Conservation (phyloP, 2,329 filamentous ascomycete species). For the Epichloe elymi region DNA sequence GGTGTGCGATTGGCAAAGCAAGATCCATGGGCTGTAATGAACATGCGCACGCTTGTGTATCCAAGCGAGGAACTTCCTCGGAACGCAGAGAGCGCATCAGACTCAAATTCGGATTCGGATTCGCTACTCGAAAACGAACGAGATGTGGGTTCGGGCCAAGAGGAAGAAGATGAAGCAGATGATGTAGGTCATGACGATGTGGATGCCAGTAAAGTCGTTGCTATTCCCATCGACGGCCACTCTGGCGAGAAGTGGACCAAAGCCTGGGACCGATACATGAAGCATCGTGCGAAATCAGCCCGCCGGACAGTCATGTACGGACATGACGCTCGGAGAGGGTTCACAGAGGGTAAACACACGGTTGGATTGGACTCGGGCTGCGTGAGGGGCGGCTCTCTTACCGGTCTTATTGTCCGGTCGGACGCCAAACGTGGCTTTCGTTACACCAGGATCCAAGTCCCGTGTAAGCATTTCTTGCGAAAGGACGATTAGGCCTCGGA, state of each 20-base stretch:
- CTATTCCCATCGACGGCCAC: conserved; percentile 27
- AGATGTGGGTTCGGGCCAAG: neutral
- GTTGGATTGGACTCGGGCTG: conserved; percentile 82
- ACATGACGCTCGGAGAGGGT: conserved; percentile 64
- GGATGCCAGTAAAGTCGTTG: conserved; percentile 12
- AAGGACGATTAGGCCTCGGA: neutral
- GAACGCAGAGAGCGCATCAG: conserved; percentile 11
- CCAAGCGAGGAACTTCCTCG: conserved; percentile 29
- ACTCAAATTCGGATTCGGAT: neutral
- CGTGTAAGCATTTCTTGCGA: conserved; percentile 16
- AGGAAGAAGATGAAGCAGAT: conserved; percentile 9
- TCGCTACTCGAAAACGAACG: neutral
- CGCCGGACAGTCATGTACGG: conserved; percentile 70
- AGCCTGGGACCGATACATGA: conserved; percentile 42
- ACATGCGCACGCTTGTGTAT: conserved; percentile 68
- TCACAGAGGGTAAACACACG: conserved; percentile 50
- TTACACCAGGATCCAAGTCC: conserved; percentile 27
- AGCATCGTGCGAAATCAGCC: conserved; percentile 14
- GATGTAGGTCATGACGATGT: neutral
- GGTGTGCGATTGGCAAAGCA: conserved; percentile 56
- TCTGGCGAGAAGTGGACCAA: conserved; percentile 55
- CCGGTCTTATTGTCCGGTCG: conserved; percentile 60
- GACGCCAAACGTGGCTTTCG: conserved; percentile 18
- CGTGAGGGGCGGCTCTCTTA: conserved; percentile 60
- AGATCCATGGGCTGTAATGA: conserved; percentile 75